Evolutionary conservation across 2,329 filamentous ascomycete species (phyloP), one percentile per base, ranked within the genome.

Genomic region (Pseudopithomyces maydicus): DNA sequence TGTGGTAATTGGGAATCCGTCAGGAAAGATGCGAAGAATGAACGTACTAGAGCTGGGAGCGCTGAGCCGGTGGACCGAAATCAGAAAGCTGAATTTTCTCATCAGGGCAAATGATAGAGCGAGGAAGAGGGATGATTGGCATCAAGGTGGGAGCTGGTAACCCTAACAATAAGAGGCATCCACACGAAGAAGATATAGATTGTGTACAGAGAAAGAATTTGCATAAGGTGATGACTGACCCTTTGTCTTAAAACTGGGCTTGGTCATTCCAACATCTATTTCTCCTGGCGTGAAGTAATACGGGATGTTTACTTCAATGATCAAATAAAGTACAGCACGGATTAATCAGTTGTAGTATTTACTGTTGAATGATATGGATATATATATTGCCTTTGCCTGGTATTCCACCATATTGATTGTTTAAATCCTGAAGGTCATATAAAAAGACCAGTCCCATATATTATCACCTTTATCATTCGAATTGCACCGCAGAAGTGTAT

Each of bases 41-140:
- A 91, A 85, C 69, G 72, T 91, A 22, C 78, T 93, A 15, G 90
- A 93, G 72, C 76, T 90, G 56, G 90, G 90, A 0, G 77, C 79
- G 35, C 79, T 89, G 80, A 88, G 84, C 49, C 80, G 90, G 39
- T 93, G 88, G 87, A 89, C 85, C 22, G 89, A 92, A 73, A 91
- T 93, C 52, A 66, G 80, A 45, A 79, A 76, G 70, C 64, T 82
- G 69, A 82, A 82, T 63, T 74, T 77, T 52, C 54, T 76, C 57
- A 63, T 76, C 41, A 66, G 61, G 41, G 68, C 62, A 20, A 49
- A 56, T 20, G 56, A 52, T 17, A 33, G 42, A 17, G 36, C 29
- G 26, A 52, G 43, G 42, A 56, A 49, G 35, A 54, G 44, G 26
- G 49, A 58, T 35, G 56, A 55, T 47, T 55, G 57, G 50, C 49